Evolutionary conservation across 345 rosid species (phyloP).

Genomic region (Litchi chinensis): DNA sequence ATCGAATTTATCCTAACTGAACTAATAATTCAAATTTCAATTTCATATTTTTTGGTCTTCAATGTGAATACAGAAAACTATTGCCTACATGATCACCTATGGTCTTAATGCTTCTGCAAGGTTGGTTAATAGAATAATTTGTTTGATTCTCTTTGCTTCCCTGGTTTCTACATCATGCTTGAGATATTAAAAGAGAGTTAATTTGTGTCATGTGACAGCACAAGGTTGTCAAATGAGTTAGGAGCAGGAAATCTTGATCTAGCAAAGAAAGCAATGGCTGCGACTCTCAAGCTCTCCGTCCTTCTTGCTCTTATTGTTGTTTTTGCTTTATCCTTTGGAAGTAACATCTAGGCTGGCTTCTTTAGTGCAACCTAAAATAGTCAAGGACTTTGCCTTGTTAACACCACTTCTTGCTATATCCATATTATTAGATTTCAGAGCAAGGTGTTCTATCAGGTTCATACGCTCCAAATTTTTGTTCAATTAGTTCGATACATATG

Average conservation of each 20-base stretch:
- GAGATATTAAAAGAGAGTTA: background rate
- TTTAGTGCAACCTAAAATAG: constrained; percentile 52
- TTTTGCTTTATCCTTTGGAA: constrained; percentile 47
- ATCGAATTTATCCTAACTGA: background rate
- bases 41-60: background rate
- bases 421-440: constrained; percentile 52
- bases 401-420: constrained; percentile 59
- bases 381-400: constrained; percentile 50
- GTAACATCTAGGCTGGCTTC: constrained; percentile 60
- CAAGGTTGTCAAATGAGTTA: constrained; percentile 80
- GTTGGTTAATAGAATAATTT: constrained; percentile 34
- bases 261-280: constrained; percentile 56
- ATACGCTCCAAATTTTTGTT: background rate
- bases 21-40: background rate
- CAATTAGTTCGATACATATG: too few relatives aligned
- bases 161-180: background rate
- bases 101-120: constrained; percentile 85
- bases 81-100: constrained; percentile 64
- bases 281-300: constrained; percentile 53
- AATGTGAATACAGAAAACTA: constrained; percentile 63
- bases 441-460: constrained; percentile 73
- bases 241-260: constrained; percentile 56
- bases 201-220: constrained; percentile 36
- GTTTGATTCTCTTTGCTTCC: background rate
- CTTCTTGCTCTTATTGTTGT: constrained; percentile 52